A percentile compares a stretch with the other conserved stretches of the same genome.
These are phyloP conservation scores for Monosporascus sp. DNA, from an alignment of 2,329 filamentous ascomycete genomes.

Conservation along the genomic window DNA sequence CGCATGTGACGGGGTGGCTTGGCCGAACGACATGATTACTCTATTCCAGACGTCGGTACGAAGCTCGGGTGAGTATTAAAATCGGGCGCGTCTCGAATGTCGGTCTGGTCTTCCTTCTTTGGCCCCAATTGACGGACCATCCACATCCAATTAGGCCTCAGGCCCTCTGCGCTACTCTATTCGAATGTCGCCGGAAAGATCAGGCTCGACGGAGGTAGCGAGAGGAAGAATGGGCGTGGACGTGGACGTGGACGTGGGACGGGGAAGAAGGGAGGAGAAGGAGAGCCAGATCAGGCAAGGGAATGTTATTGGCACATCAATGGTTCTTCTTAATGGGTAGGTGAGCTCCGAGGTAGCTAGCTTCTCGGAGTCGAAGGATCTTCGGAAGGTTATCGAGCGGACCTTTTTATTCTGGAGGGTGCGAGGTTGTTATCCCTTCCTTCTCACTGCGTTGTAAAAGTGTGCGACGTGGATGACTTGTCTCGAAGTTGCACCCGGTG, in stretches of 20 bases:
- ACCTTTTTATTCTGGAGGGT: neutral
- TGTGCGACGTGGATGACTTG: neutral
- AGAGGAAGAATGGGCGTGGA: neutral
- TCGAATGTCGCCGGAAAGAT: too few species aligned
- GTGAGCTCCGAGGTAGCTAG: neutral
- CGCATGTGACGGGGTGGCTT: constrained; percentile 62
- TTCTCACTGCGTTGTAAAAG: neutral
- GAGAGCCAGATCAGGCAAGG: constrained; percentile 18
- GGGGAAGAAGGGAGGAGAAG: constrained; percentile 10
- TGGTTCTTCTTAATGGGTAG: constrained; percentile 11
- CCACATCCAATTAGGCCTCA: neutral
- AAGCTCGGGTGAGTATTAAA: too few species aligned
- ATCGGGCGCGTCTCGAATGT: neutral
- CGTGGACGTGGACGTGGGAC: constrained; percentile 2
- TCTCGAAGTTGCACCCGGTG: neutral
- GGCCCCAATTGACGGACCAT: constrained; percentile 10
- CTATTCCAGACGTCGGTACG: neutral
- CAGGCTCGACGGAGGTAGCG: too few species aligned
- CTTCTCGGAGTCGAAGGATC: neutral
- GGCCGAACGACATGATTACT: constrained; percentile 47
- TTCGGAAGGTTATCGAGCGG: neutral
- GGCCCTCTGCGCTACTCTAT: neutral
- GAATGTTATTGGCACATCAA: constrained; percentile 27
- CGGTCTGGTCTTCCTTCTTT: neutral
- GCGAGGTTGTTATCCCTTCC: neutral